Evolutionary conservation across 176 grass and related monocot genomes (phyloP).

Genomic region (Canna indica): DNA sequence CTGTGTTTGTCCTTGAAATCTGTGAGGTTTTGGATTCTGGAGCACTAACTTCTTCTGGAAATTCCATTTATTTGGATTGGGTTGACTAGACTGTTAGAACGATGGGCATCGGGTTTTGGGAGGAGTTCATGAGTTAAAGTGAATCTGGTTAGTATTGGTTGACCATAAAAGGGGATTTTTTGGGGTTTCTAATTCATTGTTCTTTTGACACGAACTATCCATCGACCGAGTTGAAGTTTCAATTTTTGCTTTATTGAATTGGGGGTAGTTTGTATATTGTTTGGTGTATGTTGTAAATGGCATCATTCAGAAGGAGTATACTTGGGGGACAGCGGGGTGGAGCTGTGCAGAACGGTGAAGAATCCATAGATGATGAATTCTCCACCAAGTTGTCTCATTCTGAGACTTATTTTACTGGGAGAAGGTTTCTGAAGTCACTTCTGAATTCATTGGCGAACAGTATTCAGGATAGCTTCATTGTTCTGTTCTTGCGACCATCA

Average conservation of each 20-base stretch:
- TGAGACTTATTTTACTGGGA: conserved; percentile 50
- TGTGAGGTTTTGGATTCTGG: background rate
- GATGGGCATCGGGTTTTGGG: background rate
- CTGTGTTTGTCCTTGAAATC: background rate
- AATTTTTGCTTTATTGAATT: background rate
- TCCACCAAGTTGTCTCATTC: conserved; percentile 74
- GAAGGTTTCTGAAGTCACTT: conserved; percentile 41
- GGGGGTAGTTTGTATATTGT: background rate
- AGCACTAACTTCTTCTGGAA: background rate
- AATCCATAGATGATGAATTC: conserved; percentile 39
- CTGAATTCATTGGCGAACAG: conserved; percentile 35
- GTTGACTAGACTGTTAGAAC: background rate
- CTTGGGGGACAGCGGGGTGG: conserved; percentile 45
- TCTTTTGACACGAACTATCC: background rate
- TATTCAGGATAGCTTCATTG: conserved; percentile 36
- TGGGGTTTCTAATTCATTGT: background rate
- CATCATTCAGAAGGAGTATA: conserved; percentile 52
- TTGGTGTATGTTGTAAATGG: conserved; percentile 24
- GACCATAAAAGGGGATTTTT: background rate
- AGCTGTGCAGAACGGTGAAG: conserved; percentile 40
- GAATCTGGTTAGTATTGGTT: background rate
- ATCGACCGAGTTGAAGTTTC: background rate
- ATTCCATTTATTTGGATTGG: background rate
- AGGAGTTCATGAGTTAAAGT: background rate
- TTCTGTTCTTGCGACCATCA: conserved; percentile 49